phyloP scores from a whole-genome alignment of 2,329 filamentous ascomycete species.

The Camptophora hylomeconis region DNA sequence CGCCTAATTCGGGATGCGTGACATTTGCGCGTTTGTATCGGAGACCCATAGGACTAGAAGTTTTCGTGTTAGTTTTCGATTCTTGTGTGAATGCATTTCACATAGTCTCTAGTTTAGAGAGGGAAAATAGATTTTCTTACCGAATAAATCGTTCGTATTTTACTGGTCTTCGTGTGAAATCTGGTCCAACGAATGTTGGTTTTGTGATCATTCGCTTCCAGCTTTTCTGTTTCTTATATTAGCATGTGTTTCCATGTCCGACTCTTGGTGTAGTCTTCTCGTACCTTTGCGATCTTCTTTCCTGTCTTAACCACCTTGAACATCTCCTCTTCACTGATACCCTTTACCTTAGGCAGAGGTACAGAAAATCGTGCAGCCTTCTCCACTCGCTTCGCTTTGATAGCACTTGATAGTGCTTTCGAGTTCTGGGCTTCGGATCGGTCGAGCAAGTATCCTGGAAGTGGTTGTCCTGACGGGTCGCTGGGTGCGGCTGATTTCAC shows the following conservation, averaged over 20 bases:
- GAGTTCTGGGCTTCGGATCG: conserved; percentile 55
- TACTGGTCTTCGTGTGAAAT: conserved; percentile 80
- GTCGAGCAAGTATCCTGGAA: conserved; percentile 90
- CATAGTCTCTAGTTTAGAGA: too few species aligned
- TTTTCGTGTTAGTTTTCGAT: too few species aligned
- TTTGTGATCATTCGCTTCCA: conserved; percentile 58
- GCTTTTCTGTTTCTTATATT: too few species aligned
- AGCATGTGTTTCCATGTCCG: too few species aligned
- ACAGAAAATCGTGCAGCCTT: conserved; percentile 91
- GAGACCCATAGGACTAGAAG: conserved; percentile 64
- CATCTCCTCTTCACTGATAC: conserved; percentile 92
- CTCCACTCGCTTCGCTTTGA: conserved; percentile 90
- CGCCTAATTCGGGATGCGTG: conserved; percentile 63
- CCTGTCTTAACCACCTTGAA: conserved; percentile 94
- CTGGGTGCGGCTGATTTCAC: conserved; percentile 71
- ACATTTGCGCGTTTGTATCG: conserved; percentile 69
- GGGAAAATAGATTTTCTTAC: too few species aligned
- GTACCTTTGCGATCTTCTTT: conserved; percentile 83
- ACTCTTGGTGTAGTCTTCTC: too few species aligned
- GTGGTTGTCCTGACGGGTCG: conserved; percentile 65
- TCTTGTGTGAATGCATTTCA: too few species aligned
- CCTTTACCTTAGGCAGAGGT: conserved; percentile 83
- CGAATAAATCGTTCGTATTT: conserved; percentile 62
- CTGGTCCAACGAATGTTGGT: conserved; percentile 78
- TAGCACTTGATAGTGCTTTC: conserved; percentile 67